Base-by-base conservation (phyloP, 2,329 filamentous ascomycete genomes). In the Cladosporium sp. region DNA sequence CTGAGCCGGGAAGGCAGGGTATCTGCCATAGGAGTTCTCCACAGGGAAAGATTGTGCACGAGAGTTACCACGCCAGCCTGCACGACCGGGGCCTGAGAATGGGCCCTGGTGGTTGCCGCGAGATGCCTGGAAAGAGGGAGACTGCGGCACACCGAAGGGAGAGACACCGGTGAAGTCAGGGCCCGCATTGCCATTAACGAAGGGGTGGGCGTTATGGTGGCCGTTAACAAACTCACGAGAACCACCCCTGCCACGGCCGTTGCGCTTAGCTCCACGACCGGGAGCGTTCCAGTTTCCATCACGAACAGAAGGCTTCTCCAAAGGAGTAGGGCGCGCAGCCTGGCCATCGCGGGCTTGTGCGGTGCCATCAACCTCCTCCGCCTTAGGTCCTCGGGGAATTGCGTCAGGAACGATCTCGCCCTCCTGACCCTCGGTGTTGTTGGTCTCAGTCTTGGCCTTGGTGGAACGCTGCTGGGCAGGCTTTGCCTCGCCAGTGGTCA, bases 41-140 rank as follows among this genome's bases (percentile, higher is more conserved):
- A 75, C 75, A 2, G 81, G 78, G 58, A 84, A 76, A 1, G 82
- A 84, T 55, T 84, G 81, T 20, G 83, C 82, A 49, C 82, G 75
- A 53, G 78, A 67, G 49, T 66, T 67, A 57, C 75, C 72, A 43
- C 80, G 73, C 56, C 74, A 77, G 52, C 72, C 72, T 50, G 75
- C 61, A 42, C 65, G 60, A 32, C 60, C 56, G 38, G 53, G 70
- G 62, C 50, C 69, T 64, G 55, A 33, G 48, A 57, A 64, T 12
- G 45, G 41, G 25, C 55, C 56, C 11, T 55, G 51, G 40, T 62
- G 60, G 30, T 54, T 55, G n/a, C 65, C 62, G 36, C 66, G 61
- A 4, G 56, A 49, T 19, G 56, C 38, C 38, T 58, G 58, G 48
- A 60, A 64, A 7, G 55, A 50, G 45, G 64, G 62, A 18, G 64